Evolutionary conservation across 768 basidiomycete species (phyloP), one percentile per base, ranked within the genome.

Genomic region (Leccinum uliginosum): DNA sequence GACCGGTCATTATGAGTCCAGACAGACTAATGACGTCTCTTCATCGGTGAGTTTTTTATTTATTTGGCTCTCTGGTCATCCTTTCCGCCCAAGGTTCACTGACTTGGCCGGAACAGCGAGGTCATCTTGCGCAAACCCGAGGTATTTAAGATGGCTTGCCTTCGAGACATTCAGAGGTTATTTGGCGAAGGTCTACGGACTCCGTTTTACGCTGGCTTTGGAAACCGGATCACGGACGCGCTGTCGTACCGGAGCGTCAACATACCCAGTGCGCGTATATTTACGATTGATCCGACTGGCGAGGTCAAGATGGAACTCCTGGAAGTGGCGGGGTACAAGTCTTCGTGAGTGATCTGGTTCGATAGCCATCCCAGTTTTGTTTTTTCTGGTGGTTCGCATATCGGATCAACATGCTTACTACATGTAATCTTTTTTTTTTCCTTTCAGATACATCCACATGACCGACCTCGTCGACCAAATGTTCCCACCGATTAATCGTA

Each of bases 81-180:
- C 19, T 30, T 15, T 23, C 38, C 6, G 5, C 6, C 3, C 1
- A 24, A 7, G 17, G 30, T 12, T 43, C 12, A 50, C 55, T 53
- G 23, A 61, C 34, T 21, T 6, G 12, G 17, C 8, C 6, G 19
- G 27, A 54, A 9, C 64, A 97, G 94, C 4, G 97, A 99, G 74
- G 96, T 99, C 15, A 96, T 99, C 67, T 91, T 98, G 89, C 87
- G 95, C 35, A 98, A 98, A 72, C 97, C 97, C 0, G 97, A 99
- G 68, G 83, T 98, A n/a, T 99, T 99, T 82, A 99, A 99, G 76
- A 99, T 99, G 97, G 94, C 96, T 2, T 98, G 95, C 74, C 75
- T 98, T 57, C 82, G 94, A 44, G 97, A 98, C 73, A 96, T 98
- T 53, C 91, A 91, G 62, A 79, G 93, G 21, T 71, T 98, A 6